Base-by-base conservation (phyloP, 164 flowering plant genomes). In the Aristolochia fimbriata region DNA sequence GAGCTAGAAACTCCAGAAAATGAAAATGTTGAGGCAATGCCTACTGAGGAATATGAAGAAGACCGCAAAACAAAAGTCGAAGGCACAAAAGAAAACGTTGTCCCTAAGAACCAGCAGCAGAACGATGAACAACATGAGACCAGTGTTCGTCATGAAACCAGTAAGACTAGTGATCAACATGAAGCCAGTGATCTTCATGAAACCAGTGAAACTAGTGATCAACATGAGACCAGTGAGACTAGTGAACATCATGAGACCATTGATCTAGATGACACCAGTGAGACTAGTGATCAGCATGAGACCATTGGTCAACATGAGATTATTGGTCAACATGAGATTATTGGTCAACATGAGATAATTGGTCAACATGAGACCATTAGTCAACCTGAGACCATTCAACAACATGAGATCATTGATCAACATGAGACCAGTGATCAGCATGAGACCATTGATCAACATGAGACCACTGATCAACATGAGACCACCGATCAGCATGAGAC, bases 1-100 rank as follows among this genome's bases (percentile, higher is more conserved):
- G 72, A 65, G 25, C 27, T n/a, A 4, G n/a, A 69, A 0, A 53
- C 9, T 33, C 22, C 19, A 37, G 64, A 60, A 23, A 61, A 57
- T 48, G 69, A 65, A 33, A 69, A 59, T 25, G 20, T 21, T 17
- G 61, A 43, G 1, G 12, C 16, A 22, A 19, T 17, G 11, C 3
- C 53, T 12, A 1, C 16, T 15, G 53, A 50, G 7, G 21, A 20
- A 11, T 19, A 16, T 49, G 15, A 17, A 4, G 53, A 50, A n/a
- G 11, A 45, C 22, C 20, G 30, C 27, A 67, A 70, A 25, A 56
- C 30, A 56, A 56, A 45, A 62, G 65, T 24, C 1, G 60, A 58
- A 43, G 25, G 8, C 20, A 19, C 43, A 43, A 57, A 52, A 45
- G 49, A 6, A 5, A 15, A 6, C 6, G n/a, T 13, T 24, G 47